A percentile compares a stretch with the other conserved stretches of the same genome.
Evolutionary conservation across 2,329 filamentous ascomycete species (phyloP).

Genomic region (Saccharata proteae): DNA sequence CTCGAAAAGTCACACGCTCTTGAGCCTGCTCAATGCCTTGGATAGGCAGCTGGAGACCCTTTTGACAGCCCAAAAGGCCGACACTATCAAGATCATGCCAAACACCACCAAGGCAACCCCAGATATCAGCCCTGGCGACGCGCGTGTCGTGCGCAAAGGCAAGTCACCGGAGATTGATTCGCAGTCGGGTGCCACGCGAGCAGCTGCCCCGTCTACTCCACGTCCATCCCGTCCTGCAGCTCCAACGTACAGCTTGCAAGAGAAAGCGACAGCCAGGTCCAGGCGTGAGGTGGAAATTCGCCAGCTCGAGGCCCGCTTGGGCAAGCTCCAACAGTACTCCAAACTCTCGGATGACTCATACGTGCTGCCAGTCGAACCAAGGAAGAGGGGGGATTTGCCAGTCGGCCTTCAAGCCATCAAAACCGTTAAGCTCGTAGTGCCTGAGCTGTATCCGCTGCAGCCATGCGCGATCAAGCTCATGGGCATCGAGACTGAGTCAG

Average conservation of each 20-base stretch:
- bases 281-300: conserved; percentile 54
- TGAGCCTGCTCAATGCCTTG: conserved; percentile 55
- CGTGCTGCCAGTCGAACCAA: conserved; percentile 57
- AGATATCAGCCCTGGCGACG: conserved; percentile 1
- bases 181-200: conserved; percentile 3
- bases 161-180: conserved; percentile 1
- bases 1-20: conserved; percentile 43
- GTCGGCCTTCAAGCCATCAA: conserved; percentile 47
- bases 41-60: conserved; percentile 62
- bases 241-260: conserved; percentile 28
- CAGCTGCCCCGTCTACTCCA: no score
- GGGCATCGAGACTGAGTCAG: conserved; percentile 48
- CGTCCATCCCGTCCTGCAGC: no score
- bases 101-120: neutral
- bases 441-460: conserved; percentile 59
- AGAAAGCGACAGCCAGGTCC: conserved; percentile 51
- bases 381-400: conserved; percentile 49
- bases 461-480: conserved; percentile 53
- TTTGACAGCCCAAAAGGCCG: conserved; percentile 52
- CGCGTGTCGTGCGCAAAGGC: neutral
- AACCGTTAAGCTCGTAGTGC: conserved; percentile 56
- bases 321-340: conserved; percentile 52
- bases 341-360: conserved; percentile 61
- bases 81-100: conserved; percentile 13
- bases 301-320: conserved; percentile 65